Base-by-base conservation (phyloP, 805 yeast species). In the Ogataea polymorpha region DNA sequence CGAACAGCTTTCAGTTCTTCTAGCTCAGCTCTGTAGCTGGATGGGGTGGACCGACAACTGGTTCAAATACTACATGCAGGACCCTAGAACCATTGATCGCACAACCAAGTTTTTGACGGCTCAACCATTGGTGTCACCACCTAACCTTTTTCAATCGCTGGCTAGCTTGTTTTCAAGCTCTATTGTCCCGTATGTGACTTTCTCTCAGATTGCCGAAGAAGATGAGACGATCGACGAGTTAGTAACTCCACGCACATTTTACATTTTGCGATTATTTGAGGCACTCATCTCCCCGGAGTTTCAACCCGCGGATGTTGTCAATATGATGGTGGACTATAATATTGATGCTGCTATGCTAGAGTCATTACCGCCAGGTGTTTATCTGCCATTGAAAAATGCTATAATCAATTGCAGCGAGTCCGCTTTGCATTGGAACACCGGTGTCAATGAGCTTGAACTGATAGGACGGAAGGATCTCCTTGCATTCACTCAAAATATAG, bases 11-110 rank as follows among this genome's bases (percentile, higher is more conserved):
- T 79, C 83, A 0, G 18, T 63, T 1, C 58, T 89, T 16, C 59
- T 89, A n/a, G 66, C 80, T 0, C 83, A 82, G 49, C 56, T 86
- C 11, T 72, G 82, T 0, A 50, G 67, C 10, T 77, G 86, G 80
- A 75, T 82, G 77, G 80, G 85, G 5, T 86, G 96, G 95, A 75
- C 81, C 9, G 77, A 70, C 1, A 43, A 52, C 0, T 86, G 96
- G 96, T 56, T 63, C 16, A 51, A 61, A 1, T 80, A 78, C 50
- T 87, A 89, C 56, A 63, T 61, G 49, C 50, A 63, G 3, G 66
- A 67, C 6, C 39, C 36, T 1, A 39, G 35, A 1, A 23, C 31
- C 2, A 51, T 79, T 6, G 82, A 76, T 48, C 49, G 51, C 13
- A 52, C 58, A 1, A 61, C 69, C 2, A 64, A 67, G 28, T 67